Base-by-base conservation (phyloP, 2,329 filamentous ascomycete genomes). In the Aspergillus thermomutatus region DNA sequence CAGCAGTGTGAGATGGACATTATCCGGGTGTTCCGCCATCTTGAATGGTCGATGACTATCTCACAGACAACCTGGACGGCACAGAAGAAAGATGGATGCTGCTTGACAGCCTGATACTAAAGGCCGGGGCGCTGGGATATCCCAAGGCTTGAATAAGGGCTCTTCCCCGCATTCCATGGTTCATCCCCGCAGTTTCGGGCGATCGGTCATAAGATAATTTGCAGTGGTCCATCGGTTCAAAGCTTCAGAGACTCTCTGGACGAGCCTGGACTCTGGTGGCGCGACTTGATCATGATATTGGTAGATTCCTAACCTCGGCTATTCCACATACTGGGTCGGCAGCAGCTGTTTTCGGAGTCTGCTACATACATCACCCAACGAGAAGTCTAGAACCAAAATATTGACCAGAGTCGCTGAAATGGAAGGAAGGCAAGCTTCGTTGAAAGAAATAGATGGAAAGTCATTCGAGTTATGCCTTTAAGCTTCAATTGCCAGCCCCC, bases 1-100 rank as follows among this genome's bases (percentile, higher is more conserved):
- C 60, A 65, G 67, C 21, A 74, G 51, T 21, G 71, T 69, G 51
- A 75, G 65, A 26, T 66, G 60, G 49, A n/a, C 55, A 34, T 25
- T 31, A 25, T 23, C 49, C 52, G 21, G 54, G 49, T 19, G 23
- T 28, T 50, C 28, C 55, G 41, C 55, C 60, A 62, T 66, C 52
- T 4, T 51, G 54, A 26, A 46, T 37, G 14, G 14, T 7, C 31
- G 5, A 5, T 14, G 31, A 7, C 31, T 37, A 37, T 37, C 14
- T 37, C 31, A 37, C 6, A 37, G 14, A 7, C 31, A 17, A 14
- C 31, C 31, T 37, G 31, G 17, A 37, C 6, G 14, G 5, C 14
- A 17, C 31, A 17, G 14, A 37, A 37, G 31, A 37, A 37, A 17
- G 14, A 37, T 17, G 6, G 14, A 17, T 37, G 31, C 31, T 37